phyloP scores from a whole-genome alignment of 345 rosid genomes.

The Aethionema arabicum region DNA sequence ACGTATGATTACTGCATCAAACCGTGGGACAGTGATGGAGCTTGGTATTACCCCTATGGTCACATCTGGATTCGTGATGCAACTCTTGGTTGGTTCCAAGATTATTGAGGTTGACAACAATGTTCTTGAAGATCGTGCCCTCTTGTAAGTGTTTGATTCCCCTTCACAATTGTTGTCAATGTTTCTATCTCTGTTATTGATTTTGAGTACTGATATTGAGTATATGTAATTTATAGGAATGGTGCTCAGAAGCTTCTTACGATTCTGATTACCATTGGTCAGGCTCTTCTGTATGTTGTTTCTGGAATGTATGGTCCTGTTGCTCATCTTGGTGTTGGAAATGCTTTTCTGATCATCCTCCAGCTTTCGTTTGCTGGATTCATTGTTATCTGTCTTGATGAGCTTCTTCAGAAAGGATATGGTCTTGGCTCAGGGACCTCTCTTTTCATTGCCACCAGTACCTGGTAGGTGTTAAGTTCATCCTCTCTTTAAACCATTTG shows the following conservation, averaged over 20 bases:
- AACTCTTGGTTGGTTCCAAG: conserved; percentile 71
- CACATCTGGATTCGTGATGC: conserved; percentile 70
- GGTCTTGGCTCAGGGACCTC: conserved; percentile 86
- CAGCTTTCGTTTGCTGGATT: conserved; percentile 85
- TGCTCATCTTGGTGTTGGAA: conserved; percentile 77
- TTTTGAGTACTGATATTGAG: conserved; percentile 12
- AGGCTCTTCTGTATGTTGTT: conserved; percentile 78
- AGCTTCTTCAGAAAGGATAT: conserved; percentile 81
- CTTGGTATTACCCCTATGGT: conserved; percentile 77
- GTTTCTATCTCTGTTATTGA: neutral
- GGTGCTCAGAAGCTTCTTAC: conserved; percentile 86
- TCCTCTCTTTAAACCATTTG: neutral
- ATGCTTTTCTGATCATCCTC: conserved; percentile 72
- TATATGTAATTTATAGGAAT: conserved; percentile 44
- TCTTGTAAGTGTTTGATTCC: conserved; percentile 47
- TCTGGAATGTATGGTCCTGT: conserved; percentile 87
- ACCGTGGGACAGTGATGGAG: conserved; percentile 78
- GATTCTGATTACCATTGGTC: conserved; percentile 70
- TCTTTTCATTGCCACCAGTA: conserved; percentile 86
- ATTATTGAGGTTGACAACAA: conserved; percentile 75
- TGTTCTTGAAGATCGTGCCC: conserved; percentile 70
- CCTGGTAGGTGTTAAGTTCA: conserved; percentile 52
- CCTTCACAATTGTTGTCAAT: neutral
- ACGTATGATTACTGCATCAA: conserved; percentile 74
- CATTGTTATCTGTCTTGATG: conserved; percentile 79